Evolutionary conservation across 1,284 basidiomycete genomes (phyloP).

Genomic region (Retiboletus fuscus): DNA sequence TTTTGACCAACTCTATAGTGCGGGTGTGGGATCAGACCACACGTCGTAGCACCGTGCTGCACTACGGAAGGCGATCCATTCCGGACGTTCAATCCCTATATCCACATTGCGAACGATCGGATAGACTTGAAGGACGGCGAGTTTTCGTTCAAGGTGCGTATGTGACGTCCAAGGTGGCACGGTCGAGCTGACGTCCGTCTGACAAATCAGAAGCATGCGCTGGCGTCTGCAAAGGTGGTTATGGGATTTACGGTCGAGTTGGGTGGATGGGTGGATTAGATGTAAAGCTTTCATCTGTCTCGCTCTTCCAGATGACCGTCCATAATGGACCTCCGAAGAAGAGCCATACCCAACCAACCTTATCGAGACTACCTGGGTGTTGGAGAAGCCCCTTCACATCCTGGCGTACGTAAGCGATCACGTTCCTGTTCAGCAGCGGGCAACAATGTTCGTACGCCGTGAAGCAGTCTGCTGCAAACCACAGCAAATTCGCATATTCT

Average conservation of each 20-base stretch:
- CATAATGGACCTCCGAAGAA: not conserved
- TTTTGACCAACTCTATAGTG: constrained; percentile 13
- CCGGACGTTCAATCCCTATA: constrained; percentile 78
- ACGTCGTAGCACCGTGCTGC: constrained; percentile 39
- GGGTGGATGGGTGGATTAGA: constrained; percentile 60
- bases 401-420: not conserved
- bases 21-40: constrained; percentile 37
- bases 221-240: constrained; percentile 88
- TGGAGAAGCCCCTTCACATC: not conserved
- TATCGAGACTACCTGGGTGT: not conserved
- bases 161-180: constrained; percentile 16
- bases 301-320: not conserved
- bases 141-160: constrained; percentile 86
- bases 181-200: not conserved
- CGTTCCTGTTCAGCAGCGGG: not conserved
- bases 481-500: not conserved
- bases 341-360: not conserved
- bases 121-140: constrained; percentile 57
- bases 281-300: constrained; percentile 3
- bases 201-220: constrained; percentile 32
- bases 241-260: constrained; percentile 86
- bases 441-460: constrained; percentile 1
- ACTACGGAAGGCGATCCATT: constrained; percentile 71
- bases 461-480: not conserved
- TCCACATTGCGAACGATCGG: constrained; percentile 79